phyloP scores from a whole-genome alignment of 192 early-diverging fungal genomes.

The Phycomyces blakesleeanus region DNA sequence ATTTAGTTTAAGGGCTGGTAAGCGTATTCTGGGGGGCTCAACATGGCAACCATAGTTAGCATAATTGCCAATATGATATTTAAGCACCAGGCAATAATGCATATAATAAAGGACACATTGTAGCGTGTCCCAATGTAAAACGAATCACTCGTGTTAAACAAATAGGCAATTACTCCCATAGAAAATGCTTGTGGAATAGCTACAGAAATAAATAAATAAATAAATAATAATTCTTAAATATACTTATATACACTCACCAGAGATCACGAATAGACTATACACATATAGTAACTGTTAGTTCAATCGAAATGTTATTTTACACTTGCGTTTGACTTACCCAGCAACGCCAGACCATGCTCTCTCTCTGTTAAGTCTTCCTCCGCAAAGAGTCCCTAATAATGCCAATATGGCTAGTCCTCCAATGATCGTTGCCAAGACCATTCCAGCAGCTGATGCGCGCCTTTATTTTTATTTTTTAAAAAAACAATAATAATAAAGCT shows the following conservation, averaged over 20 bases:
- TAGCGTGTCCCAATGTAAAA: slow-evolving; percentile 36
- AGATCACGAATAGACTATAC: slow-evolving; percentile 3
- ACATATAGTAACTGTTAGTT: slow-evolving; percentile 3
- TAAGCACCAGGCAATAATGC: slow-evolving; percentile 30
- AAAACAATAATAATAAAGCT: too few species aligned
- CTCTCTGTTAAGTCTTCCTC: slow-evolving; percentile 24
- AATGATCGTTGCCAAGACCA: slow-evolving; percentile 28
- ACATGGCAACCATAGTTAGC: slow-evolving; percentile 16
- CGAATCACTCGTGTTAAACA: slow-evolving; percentile 24
- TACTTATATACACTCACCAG: neutral
- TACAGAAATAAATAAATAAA: neutral
- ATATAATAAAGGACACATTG: slow-evolving; percentile 31
- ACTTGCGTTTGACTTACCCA: slow-evolving; percentile 15
- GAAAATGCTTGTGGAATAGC: slow-evolving; percentile 31
- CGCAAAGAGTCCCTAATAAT: slow-evolving; percentile 29
- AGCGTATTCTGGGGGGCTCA: slow-evolving; percentile 30
- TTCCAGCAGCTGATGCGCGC: slow-evolving; percentile 28
- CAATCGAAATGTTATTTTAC: neutral
- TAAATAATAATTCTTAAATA: neutral
- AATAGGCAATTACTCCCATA: slow-evolving; percentile 31
- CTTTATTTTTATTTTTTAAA: too few species aligned
- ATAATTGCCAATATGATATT: slow-evolving; percentile 23
- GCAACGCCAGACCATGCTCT: slow-evolving; percentile 25
- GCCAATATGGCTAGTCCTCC: slow-evolving; percentile 24
- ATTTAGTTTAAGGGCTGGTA: slow-evolving; percentile 12